Base-by-base conservation (phyloP, 31 red algal genomes). In the Odonthalia washingtoniensis region DNA sequence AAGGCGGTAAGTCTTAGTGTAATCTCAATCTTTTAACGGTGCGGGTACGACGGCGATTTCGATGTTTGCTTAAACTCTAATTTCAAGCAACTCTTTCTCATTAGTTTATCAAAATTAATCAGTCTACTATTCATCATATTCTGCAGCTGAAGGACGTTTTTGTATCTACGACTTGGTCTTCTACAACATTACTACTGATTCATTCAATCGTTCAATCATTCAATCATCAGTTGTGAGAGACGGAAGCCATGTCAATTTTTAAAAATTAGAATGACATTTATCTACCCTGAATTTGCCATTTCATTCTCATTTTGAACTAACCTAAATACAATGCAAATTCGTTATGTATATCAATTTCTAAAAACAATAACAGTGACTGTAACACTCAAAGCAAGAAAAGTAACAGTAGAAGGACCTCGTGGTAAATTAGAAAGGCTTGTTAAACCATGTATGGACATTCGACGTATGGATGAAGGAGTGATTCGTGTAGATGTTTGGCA, bases 401-500 rank as follows among this genome's bases (percentile, higher is more conserved):
- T 99, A 18, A 83, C 74, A 42, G 97, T 99, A 12, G 90, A 66
- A 27, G 97, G 97, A 6, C 97, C 97, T n/a, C 94, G 97, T 49
- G 97, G 97, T 46, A 86, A 53, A 27, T 88, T 99, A 38, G 40
- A 81, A 39, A 85, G 93, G 63, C 46, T 64, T 31, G 78, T 99
- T 5, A 88, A 91, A 65, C 97, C 95, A 46, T 81, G 73, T 27
- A 87, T 94, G 88, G 94, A 99, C 65, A 66, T 99, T 3, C 76
- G 84, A 64, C 78, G 82, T 39, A 65, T 93, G 34, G 91, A 96
- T 4, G 90, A 91, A 27, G 91, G 91, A 30, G 68, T 74, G 85
- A 82, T 99, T n/a, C 97, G 97, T 65, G 90, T 99, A 6, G 92
- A 96, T 84, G 93, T 99, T 46, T 99, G 97, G 97, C 97, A 99